phyloP scores from a whole-genome alignment of 306 rosid genomes.

The Sesbania bispinosa region DNA sequence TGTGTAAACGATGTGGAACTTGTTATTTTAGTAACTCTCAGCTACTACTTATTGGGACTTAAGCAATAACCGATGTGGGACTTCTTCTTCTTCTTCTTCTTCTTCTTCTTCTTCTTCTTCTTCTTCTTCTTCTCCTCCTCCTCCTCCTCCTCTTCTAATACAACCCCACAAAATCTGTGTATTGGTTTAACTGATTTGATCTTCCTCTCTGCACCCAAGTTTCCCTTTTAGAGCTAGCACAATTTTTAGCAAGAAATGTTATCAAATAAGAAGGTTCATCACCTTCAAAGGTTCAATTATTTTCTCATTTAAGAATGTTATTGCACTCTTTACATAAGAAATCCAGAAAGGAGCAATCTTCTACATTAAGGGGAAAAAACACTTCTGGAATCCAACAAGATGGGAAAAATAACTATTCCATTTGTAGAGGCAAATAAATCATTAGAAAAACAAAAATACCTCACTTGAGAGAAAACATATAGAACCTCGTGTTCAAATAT shows the following conservation, averaged over 20 bases:
- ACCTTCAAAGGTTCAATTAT: not conserved
- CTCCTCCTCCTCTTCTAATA: no score
- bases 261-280: slow-evolving; percentile 2
- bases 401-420: not conserved
- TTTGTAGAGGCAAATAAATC: not conserved
- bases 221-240: not conserved
- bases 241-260: not conserved
- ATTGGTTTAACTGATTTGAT: slow-evolving; percentile 1
- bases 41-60: no score
- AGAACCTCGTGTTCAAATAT: no score
- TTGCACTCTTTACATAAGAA: not conserved
- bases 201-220: not conserved
- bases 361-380: not conserved
- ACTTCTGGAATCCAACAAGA: not conserved
- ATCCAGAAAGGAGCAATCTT: not conserved
- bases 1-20: no score
- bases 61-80: no score
- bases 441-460: not conserved
- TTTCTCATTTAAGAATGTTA: not conserved
- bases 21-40: no score
- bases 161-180: not conserved
- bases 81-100: no score
- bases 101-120: no score
- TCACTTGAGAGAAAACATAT: not conserved
- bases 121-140: no score